Conservation (phyloP, 768 basidiomycete genomes). For the Kwoniella botswanensis region DNA sequence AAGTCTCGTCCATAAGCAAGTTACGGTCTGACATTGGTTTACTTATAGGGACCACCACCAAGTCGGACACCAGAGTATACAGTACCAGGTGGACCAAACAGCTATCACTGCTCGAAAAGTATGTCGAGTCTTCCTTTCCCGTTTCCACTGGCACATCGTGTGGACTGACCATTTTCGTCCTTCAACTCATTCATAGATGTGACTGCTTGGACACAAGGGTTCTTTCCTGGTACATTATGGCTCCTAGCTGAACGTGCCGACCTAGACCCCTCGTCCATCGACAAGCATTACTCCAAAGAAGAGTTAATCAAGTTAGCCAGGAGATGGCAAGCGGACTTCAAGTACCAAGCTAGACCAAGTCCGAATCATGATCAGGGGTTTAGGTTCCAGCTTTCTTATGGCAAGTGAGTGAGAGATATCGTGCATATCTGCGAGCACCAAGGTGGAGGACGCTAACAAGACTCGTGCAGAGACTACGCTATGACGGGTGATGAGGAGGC, state of each 20-base stretch:
- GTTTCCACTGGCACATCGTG: neutral
- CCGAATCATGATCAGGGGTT: constrained; percentile 50
- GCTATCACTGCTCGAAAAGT: constrained; percentile 45
- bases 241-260: constrained; percentile 41
- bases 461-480: constrained; percentile 33
- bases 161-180: neutral
- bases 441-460: neutral
- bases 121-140: neutral
- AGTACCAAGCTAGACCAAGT: constrained; percentile 33
- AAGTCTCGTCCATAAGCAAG: neutral
- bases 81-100: constrained; percentile 43
- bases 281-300: constrained; percentile 27
- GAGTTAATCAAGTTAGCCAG: constrained; percentile 38
- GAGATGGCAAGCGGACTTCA: constrained; percentile 42
- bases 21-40: too few relatives aligned
- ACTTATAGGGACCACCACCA: constrained; percentile 32
- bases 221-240: constrained; percentile 51
- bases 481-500: constrained; percentile 42
- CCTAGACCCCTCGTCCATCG: constrained; percentile 29
- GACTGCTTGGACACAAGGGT: constrained; percentile 46
- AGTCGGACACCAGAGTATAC: constrained; percentile 44
- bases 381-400: constrained; percentile 46
- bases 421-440: neutral
- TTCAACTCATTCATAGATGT: constrained; percentile 22
- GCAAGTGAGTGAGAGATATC: constrained; percentile 28